phyloP scores from a whole-genome alignment of 2,329 filamentous ascomycete species.

The Lasiodiplodia hormozganensis region DNA sequence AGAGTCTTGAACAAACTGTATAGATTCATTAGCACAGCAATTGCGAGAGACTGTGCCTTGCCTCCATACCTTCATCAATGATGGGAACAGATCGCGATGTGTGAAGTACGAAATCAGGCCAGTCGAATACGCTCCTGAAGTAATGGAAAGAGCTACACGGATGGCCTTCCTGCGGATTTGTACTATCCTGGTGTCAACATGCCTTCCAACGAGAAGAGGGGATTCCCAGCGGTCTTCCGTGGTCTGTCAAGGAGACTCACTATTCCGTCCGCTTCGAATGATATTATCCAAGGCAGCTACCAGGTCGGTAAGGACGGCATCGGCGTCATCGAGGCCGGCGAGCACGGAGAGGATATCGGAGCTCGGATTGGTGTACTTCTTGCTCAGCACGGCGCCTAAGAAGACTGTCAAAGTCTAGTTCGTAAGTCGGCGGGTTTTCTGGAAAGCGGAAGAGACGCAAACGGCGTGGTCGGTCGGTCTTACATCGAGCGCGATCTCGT shows the following conservation, averaged over 20 bases:
- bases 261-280: slow-evolving; percentile 75
- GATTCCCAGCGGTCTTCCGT: background rate
- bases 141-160: slow-evolving; percentile 79
- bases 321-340: slow-evolving; percentile 86
- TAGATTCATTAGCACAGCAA: slow-evolving; percentile 30
- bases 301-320: slow-evolving; percentile 86
- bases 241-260: slow-evolving; percentile 58
- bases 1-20: slow-evolving; percentile 80
- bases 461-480: slow-evolving; percentile 39
- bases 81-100: slow-evolving; percentile 90
- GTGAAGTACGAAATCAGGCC: slow-evolving; percentile 94
- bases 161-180: slow-evolving; percentile 80
- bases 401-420: slow-evolving; percentile 86
- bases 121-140: slow-evolving; percentile 94
- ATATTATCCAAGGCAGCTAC: slow-evolving; percentile 81
- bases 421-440: slow-evolving; percentile 49
- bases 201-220: no score
- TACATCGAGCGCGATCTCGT: slow-evolving; percentile 87
- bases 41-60: background rate
- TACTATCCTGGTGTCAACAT: slow-evolving; percentile 55
- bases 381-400: slow-evolving; percentile 79
- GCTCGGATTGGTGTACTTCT: slow-evolving; percentile 93
- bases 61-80: slow-evolving; percentile 80
- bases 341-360: slow-evolving; percentile 92
- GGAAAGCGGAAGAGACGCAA: slow-evolving; percentile 1